Evolutionary conservation across 495 filamentous ascomycete species (phyloP).

Genomic region (Bacidia gigantensis): DNA sequence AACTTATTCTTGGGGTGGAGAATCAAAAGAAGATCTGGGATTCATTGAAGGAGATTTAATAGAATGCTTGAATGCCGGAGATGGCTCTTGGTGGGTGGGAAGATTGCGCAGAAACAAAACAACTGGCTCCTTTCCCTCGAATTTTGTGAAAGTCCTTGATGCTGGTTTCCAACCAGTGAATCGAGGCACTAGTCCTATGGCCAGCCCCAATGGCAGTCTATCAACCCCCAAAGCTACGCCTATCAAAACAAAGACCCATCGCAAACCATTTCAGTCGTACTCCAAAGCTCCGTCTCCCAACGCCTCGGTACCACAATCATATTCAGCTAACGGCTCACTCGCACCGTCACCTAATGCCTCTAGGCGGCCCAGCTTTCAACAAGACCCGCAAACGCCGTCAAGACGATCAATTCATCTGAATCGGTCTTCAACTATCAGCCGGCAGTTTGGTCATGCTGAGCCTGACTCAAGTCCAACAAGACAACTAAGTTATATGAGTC

Average conservation of each 20-base stretch:
- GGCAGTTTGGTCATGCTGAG: slow-evolving; percentile 7
- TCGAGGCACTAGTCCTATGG: slow-evolving; percentile 61
- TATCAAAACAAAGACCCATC: slow-evolving; percentile 48
- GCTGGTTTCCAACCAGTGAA: slow-evolving; percentile 70
- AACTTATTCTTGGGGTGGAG: slow-evolving; percentile 93
- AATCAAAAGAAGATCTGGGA: slow-evolving; percentile 86
- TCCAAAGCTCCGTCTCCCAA: slow-evolving; percentile 36
- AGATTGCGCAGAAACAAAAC: slow-evolving; percentile 75
- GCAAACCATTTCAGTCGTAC: slow-evolving; percentile 54
- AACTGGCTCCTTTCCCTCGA: slow-evolving; percentile 86
- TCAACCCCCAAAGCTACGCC: slow-evolving; percentile 34
- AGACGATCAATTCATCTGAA: slow-evolving; percentile 13
- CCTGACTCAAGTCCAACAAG: slow-evolving; percentile 5
- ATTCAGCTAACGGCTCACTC: slow-evolving; percentile 16
- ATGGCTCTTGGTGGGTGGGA: slow-evolving; percentile 97
- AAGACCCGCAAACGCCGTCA: slow-evolving; percentile 22
- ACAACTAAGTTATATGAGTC: slow-evolving; percentile 9
- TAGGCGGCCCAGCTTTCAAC: slow-evolving; percentile 29
- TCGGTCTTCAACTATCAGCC: slow-evolving; percentile 3
- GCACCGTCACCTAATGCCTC: slow-evolving; percentile 35
- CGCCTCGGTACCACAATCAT: slow-evolving; percentile 16
- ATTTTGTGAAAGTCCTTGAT: slow-evolving; percentile 84
- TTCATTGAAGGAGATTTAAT: slow-evolving; percentile 97
- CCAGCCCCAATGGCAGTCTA: slow-evolving; percentile 35
- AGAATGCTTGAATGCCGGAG: slow-evolving; percentile 93